These are phyloP conservation scores for Lolium perenne DNA, from an alignment of 176 grass and related monocot species.

Conservation along the genomic window DNA sequence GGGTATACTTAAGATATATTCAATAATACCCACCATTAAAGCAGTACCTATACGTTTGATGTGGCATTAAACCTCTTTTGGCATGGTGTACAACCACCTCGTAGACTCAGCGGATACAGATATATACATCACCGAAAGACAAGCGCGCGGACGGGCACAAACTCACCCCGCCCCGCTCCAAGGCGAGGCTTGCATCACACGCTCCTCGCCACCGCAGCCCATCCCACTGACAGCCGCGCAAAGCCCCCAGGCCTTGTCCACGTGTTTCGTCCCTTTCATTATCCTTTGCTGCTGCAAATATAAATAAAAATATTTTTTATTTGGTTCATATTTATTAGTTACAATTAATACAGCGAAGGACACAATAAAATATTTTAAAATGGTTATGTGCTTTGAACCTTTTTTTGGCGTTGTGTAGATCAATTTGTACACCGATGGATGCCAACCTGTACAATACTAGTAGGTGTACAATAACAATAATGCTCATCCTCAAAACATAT, in stretches of 20 bases:
- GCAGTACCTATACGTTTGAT: not conserved
- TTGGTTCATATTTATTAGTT: not conserved
- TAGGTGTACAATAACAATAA: too few relatives aligned
- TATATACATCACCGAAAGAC: not conserved
- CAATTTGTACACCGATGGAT: not conserved
- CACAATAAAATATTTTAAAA: not conserved
- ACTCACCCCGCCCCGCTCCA: not conserved
- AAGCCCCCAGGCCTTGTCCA: too few relatives aligned
- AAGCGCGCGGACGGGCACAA: too few relatives aligned
- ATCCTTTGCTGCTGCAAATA: not conserved
- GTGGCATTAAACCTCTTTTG: not conserved
- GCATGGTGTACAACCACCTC: not conserved
- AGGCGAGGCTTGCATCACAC: constrained; percentile 3
- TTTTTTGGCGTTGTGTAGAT: not conserved
- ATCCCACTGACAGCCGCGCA: not conserved
- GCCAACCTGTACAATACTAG: not conserved
- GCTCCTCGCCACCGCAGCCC: constrained; percentile 36
- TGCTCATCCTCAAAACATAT: too few relatives aligned
- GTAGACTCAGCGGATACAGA: constrained; percentile 14
- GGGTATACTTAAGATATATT: too few relatives aligned
- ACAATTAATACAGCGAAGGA: not conserved
- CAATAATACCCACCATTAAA: not conserved
- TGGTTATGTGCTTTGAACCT: not conserved
- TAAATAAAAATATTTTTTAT: not conserved
- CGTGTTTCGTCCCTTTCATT: too few relatives aligned